Evolutionary conservation across 2,329 filamentous ascomycete genomes (phyloP), one percentile per base, ranked within the genome.

Genomic region (Ploettnerulaceae sp.): DNA sequence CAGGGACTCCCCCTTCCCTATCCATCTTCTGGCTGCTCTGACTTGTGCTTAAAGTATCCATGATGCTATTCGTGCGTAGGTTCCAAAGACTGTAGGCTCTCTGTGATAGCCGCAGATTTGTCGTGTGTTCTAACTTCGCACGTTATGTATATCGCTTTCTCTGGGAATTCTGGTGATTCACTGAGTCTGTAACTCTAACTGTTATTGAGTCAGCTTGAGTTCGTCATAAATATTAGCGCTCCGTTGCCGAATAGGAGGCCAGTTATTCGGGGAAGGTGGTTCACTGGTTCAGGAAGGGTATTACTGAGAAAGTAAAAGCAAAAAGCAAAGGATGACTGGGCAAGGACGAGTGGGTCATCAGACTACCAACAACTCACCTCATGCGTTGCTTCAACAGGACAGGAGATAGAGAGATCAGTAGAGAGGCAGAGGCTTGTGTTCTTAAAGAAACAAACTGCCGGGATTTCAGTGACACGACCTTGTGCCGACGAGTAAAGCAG

Each of bases 1-100:
- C 40, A 22, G 55, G 54, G 32, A 52, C 22, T 18, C 34, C 35
- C 18, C 53, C 55, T 15, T 58, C 57, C 21, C 57, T 54, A 48
- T 60, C 58, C 7, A 47, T 53, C 25, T 46, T 47, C 31, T 51
- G 49, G 21, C 56, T 56, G 25, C 58, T 57, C 47, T 58, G 55
- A 45, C 44, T 55, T 22, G 58, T 58, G 41, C 38, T 59, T 31
- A 57, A 57, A 43, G 57, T 61, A 56, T 61, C 58, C 58, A 61
- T 61, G 40, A 15, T 49, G 20, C 3, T 5, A 31, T 32, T 21
- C 28, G 22, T 41, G 11, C 6, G 12, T 14, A 25, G 37, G 2
- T n/a, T n/a, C n/a, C n/a, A n/a, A n/a, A n/a, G n/a, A n/a, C n/a
- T n/a, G n/a, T n/a, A n/a, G n/a, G n/a, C n/a, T n/a, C n/a, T n/a